Evolutionary conservation across 495 filamentous ascomycete species (phyloP).

Genomic region (Hypoxylon fragiforme): DNA sequence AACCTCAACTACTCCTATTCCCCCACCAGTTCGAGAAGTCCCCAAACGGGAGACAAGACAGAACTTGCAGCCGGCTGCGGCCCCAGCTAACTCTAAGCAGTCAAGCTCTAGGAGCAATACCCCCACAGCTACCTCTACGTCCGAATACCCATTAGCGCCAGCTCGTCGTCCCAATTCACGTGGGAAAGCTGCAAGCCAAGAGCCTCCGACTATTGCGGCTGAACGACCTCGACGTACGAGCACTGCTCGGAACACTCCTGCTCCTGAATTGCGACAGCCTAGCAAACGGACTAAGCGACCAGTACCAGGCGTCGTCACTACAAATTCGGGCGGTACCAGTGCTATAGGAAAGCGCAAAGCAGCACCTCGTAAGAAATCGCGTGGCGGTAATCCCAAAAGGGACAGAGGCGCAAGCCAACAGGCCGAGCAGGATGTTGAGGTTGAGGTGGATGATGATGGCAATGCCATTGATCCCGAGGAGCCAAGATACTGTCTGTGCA

Average conservation of each 20-base stretch:
- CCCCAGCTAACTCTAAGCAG: slow-evolving; percentile 40
- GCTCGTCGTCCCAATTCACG: slow-evolving; percentile 49
- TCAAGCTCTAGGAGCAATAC: slow-evolving; percentile 25
- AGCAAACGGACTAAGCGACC: slow-evolving; percentile 66
- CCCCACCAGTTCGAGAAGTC: slow-evolving; percentile 52
- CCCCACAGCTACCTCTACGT: slow-evolving; percentile 20
- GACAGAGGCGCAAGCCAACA: slow-evolving; percentile 46
- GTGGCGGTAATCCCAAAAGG: slow-evolving; percentile 52
- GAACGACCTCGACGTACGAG: slow-evolving; percentile 60
- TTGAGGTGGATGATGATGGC: slow-evolving; percentile 63
- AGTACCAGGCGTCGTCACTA: slow-evolving; percentile 75
- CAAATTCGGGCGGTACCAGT: slow-evolving; percentile 70
- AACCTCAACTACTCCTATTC: slow-evolving; percentile 58
- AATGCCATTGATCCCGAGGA: slow-evolving; percentile 88
- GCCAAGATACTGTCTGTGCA: slow-evolving; percentile 87
- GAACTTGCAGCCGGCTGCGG: slow-evolving; percentile 36
- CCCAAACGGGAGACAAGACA: slow-evolving; percentile 39
- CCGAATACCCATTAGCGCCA: slow-evolving; percentile 20
- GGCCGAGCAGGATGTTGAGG: slow-evolving; percentile 47
- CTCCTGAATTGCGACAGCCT: slow-evolving; percentile 49
- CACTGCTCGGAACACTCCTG: slow-evolving; percentile 61
- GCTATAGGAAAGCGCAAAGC: slow-evolving; percentile 77
- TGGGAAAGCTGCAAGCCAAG: slow-evolving; percentile 54
- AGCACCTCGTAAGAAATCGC: slow-evolving; percentile 67
- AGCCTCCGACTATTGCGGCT: slow-evolving; percentile 50